Base-by-base conservation (phyloP, 75 land plant genomes). In the Cryptomeria japonica region DNA sequence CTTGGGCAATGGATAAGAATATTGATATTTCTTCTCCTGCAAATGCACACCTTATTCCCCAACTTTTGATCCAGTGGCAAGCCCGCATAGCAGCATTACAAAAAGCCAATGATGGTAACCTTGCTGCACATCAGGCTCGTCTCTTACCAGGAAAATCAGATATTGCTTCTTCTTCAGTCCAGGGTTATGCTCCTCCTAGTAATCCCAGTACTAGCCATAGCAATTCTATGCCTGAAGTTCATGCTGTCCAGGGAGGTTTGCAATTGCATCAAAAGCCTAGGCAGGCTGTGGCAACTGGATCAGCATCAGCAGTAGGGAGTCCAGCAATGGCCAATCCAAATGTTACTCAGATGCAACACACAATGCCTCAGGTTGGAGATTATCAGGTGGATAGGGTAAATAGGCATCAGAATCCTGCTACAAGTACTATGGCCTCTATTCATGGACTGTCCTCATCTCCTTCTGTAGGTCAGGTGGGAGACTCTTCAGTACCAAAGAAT, bases 1-100 rank as follows among this genome's bases (percentile, higher is more conserved):
- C 90, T 13, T 90, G 92, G 94, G 96, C 96, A 51, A 85, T 89
- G 77, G 94, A 96, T 88, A 91, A 89, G 85, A 94, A 93, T 88
- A 90, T 95, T 86, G 97, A 94, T 51, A 77, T 95, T n/a, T 90
- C 92, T 31, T 92, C 77, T 61, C 95, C 95, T 89, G 90, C 91
- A 8, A 95, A 94, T 91, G 91, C 94, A 13, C 95, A 92, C 55
- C 72, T 96, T 53, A 87, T 95, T 79, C 91, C 94, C 58, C 98
- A 96, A 87, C 86, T 94, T 32, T 34, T 94, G 61, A 95, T 95
- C 12, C 88, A 92, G 16, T 90, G 92, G 92, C 96, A 93, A 73
- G 90, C 95, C 32, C 88, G 90, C 46, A 86, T 96, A 87, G 90
- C 85, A 72, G 92, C 95, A 22, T 89, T 92, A 87, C 98, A 95